Base-by-base conservation (phyloP, 2,329 filamentous ascomycete genomes). In the Rugonectria rugulosa region DNA sequence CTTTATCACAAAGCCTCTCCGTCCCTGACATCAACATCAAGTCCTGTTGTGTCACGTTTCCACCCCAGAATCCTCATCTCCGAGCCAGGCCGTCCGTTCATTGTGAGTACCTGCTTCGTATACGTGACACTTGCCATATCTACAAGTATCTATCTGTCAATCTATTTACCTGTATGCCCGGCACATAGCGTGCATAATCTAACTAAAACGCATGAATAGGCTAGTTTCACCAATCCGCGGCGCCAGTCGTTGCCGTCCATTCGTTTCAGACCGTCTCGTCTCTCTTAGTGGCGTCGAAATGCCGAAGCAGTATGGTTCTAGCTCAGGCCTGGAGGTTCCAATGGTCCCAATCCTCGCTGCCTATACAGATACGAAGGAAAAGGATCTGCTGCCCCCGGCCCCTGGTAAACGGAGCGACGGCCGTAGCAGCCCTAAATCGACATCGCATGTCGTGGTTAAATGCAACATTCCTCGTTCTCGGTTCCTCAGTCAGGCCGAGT, bases 401-500 rank as follows among this genome's bases (percentile, higher is more conserved):
- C 17, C n/a, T 23, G 23, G 29, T 15, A 15, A 50, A 29, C 26
- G n/a, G 23, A 15, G 27, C 29, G 9, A 29, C 27, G 21, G 38
- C 11, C 20, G 29, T n/a, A 3, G 42, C 15, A 26, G 20, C 38
- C 47, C 29, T 20, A 51, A 34, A 31, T 21, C 20, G 37, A 40
- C 37, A n/a, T 40, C 29, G 11, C 12, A 31, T 0, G 17, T 31
- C 1, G 19, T 29, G 3, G 57, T 29, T 9, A 27, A 26, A 6
- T 40, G 37, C 20, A 21, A 49, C 12, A 27, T 31, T 11, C 24
- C 46, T 9, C 62, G 55, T 4, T 68, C 78, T 57, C 74, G 79
- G 26, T 75, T 78, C 48, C 70, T 83, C 6, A 68, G 75, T 0
- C 68, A 75, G 5, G 55, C 69, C 4, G 81, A 83, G 59, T 81